Evolutionary conservation across 208 protist genomes (phyloP).

Genomic region (Balamuthia mandrillaris): DNA sequence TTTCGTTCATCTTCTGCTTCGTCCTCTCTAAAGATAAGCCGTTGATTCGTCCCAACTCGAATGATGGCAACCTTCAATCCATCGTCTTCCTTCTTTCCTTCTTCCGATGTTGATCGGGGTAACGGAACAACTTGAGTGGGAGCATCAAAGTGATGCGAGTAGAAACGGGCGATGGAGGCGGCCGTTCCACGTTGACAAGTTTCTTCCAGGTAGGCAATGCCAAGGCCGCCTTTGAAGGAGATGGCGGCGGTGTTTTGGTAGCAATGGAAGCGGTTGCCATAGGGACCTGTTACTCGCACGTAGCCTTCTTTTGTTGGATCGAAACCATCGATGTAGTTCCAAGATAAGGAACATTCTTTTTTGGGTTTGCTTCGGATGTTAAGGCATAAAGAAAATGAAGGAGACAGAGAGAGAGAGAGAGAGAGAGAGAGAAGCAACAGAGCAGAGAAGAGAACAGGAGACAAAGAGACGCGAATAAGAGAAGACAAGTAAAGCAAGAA

Average conservation of each 20-base stretch:
- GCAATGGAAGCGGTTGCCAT: background rate
- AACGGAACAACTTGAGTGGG: no score
- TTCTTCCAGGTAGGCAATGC: background rate
- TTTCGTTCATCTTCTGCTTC: background rate
- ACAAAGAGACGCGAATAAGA: no score
- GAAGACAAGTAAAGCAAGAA: no score
- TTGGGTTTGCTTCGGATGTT: no score
- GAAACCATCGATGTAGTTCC: background rate
- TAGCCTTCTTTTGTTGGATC: background rate
- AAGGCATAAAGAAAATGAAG: no score
- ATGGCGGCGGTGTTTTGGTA: background rate
- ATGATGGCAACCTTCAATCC: background rate
- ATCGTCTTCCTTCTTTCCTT: constrained; percentile 3
- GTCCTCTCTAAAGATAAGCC: background rate
- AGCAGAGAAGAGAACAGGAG: no score
- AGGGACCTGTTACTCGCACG: background rate
- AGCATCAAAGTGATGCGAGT: background rate
- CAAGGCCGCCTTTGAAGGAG: background rate
- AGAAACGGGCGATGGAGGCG: background rate
- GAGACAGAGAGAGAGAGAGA: no score
- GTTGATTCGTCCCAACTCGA: background rate
- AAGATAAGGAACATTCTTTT: no score
- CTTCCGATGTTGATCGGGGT: no score
- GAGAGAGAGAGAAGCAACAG: no score
- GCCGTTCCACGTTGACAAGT: background rate